Base-by-base conservation (phyloP, 805 yeast species). In the Candida sithepensis region DNA sequence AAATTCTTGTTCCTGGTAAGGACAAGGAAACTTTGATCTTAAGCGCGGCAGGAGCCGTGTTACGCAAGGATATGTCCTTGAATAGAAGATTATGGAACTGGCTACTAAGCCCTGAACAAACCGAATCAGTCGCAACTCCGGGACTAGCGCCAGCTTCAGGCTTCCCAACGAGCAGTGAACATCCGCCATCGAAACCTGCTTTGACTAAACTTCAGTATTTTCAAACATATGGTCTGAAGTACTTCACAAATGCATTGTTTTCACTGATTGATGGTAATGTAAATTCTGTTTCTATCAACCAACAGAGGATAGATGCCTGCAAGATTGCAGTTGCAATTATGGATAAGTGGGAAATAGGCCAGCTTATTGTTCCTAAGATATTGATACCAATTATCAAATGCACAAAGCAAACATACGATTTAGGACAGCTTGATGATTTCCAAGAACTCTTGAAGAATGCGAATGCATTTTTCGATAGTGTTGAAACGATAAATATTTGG, bases 301-400 rank as follows among this genome's bases (percentile, higher is more conserved):
- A 53, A 14, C 73, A 65, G 46, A 69, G 69, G 24, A 67, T 79
- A 1, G 76, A 72, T 20, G 82, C 86, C 0, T 81, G 81, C 57
- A 79, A 75, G 43, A 82, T 92, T 5, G 75, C 88, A 2, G 68
- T 84, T 3, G 80, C 94, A 0, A 73, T 91, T 3, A 79, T 91
- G 82, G 98, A 94, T 60, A 79, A 89, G 51, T 94, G 98, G 98
- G 99, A 94, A 65, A 82, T 94, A 38, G 95, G 97, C 12, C 80
- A 83, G 10, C 63, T 77, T 13, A 70, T 92, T 1, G 81, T 90
- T 0, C 95, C 96, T 0, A 66, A 70, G 22, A 64, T 91, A 7
- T 78, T 94, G 40, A 66, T 79, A 0, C 92, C 95, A 0, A 70
- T 88, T 2, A 64, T 94, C 42, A 54, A 66, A 45, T 70, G 80